Evolutionary conservation across 805 yeast genomes (phyloP).

Genomic region (Starmera quercuum): DNA sequence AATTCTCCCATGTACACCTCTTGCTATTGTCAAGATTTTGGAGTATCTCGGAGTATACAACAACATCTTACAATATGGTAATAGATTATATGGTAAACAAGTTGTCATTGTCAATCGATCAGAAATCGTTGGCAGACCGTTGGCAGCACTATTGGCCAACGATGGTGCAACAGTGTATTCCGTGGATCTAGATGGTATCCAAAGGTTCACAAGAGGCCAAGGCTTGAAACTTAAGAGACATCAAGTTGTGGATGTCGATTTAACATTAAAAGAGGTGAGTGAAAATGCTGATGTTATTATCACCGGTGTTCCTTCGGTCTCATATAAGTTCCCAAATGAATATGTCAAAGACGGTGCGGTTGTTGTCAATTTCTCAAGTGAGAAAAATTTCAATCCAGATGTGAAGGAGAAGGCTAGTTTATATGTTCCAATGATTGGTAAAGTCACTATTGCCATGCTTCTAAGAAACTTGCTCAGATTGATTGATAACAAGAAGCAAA

Average conservation of each 20-base stretch:
- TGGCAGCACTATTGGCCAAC: conserved; percentile 92
- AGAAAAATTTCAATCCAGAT: conserved; percentile 77
- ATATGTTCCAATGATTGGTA: conserved; percentile 93
- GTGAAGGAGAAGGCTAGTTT: conserved; percentile 83
- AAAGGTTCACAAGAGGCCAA: conserved; percentile 90
- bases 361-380: conserved; percentile 83
- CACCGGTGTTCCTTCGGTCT: conserved; percentile 87
- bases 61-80: conserved; percentile 74
- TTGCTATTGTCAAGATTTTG: conserved; percentile 88
- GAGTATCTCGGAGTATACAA: conserved; percentile 89
- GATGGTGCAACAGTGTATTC: conserved; percentile 97
- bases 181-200: conserved; percentile 80
- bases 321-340: conserved; percentile 81
- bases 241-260: conserved; percentile 56
- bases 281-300: conserved; percentile 81
- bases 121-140: conserved; percentile 95
- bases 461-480: conserved; percentile 82
- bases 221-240: conserved; percentile 78
- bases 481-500: conserved; percentile 60
- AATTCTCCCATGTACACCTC: conserved; percentile 92
- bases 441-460: conserved; percentile 93
- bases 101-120: conserved; percentile 87
- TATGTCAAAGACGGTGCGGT: conserved; percentile 81
- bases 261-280: conserved; percentile 56
- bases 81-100: conserved; percentile 88